Evolutionary conservation across 2,329 filamentous ascomycete species (phyloP).

Genomic region (Paecilomyces dactylethromorphus): DNA sequence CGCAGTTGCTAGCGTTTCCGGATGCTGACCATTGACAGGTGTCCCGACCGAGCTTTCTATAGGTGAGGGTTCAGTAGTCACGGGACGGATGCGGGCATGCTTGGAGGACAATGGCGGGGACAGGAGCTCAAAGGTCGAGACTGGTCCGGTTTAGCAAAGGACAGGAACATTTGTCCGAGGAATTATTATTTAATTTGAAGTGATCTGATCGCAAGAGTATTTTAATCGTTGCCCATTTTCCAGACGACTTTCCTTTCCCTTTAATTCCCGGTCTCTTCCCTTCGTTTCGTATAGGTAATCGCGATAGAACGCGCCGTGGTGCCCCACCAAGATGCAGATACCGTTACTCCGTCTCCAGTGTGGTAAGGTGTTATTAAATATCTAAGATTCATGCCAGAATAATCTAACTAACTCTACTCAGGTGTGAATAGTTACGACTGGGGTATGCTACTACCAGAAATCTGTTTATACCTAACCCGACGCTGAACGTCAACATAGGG

Average conservation of each 20-base stretch:
- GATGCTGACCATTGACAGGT: not conserved
- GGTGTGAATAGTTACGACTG: conserved; percentile 99
- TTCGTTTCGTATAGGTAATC: conserved; percentile 2
- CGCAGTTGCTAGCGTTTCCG: too few species aligned
- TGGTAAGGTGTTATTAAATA: conserved; percentile 36
- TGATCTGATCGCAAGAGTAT: not conserved
- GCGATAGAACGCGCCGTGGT: not conserved
- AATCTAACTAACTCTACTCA: conserved; percentile 21
- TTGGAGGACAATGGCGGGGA: conserved; percentile 1
- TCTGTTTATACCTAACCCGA: conserved; percentile 20
- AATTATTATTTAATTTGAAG: not conserved
- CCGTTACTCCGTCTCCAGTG: conserved; percentile 71
- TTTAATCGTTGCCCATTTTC: not conserved
- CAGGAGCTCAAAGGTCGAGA: not conserved
- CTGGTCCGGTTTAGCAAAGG: not conserved
- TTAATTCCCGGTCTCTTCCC: not conserved
- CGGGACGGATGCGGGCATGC: conserved; percentile 2
- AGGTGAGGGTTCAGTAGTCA: not conserved
- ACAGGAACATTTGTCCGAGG: not conserved
- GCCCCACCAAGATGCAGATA: conserved; percentile 54
- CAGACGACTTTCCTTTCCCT: not conserved
- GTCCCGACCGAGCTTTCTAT: not conserved
- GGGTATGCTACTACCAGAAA: conserved; percentile 49
- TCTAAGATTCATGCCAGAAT: not conserved
- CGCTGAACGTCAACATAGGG: conserved; percentile 43